phyloP scores from a whole-genome alignment of 768 basidiomycete genomes.

The Leccinum imitatum region DNA sequence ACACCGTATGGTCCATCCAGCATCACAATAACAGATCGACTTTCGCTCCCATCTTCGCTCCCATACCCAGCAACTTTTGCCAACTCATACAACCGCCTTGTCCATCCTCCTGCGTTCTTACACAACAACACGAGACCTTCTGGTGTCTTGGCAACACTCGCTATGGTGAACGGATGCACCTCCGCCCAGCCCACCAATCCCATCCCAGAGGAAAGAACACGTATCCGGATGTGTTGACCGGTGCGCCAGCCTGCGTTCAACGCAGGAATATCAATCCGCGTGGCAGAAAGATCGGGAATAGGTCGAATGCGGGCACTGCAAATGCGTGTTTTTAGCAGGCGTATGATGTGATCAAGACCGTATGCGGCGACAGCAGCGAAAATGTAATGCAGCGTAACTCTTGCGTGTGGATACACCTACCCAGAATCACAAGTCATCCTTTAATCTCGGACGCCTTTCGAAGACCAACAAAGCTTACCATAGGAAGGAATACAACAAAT shows the following conservation, averaged over 20 bases:
- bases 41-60: constrained; percentile 25
- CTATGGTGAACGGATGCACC: constrained; percentile 55
- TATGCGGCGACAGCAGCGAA: constrained; percentile 41
- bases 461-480: constrained; percentile 22
- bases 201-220: constrained; percentile 42
- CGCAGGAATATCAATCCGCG: constrained; percentile 45
- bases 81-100: constrained; percentile 38
- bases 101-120: constrained; percentile 54
- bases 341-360: constrained; percentile 44
- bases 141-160: constrained; percentile 39
- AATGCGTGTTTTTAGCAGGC: constrained; percentile 47
- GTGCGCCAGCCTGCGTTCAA: constrained; percentile 55
- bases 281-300: constrained; percentile 45
- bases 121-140: constrained; percentile 50
- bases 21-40: constrained; percentile 38
- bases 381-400: constrained; percentile 40
- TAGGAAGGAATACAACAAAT: constrained; percentile 40
- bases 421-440: not conserved
- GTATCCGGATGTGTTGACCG: constrained; percentile 59
- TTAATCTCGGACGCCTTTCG: constrained; percentile 8
- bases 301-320: constrained; percentile 44
- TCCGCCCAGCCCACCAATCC: constrained; percentile 42
- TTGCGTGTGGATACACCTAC: constrained; percentile 28
- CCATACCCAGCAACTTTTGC: constrained; percentile 28
- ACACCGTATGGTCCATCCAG: constrained; percentile 57